Evolutionary conservation across 2,329 filamentous ascomycete genomes (phyloP), one percentile per base, ranked within the genome.

Genomic region (Pseudogymnoascus sp.): DNA sequence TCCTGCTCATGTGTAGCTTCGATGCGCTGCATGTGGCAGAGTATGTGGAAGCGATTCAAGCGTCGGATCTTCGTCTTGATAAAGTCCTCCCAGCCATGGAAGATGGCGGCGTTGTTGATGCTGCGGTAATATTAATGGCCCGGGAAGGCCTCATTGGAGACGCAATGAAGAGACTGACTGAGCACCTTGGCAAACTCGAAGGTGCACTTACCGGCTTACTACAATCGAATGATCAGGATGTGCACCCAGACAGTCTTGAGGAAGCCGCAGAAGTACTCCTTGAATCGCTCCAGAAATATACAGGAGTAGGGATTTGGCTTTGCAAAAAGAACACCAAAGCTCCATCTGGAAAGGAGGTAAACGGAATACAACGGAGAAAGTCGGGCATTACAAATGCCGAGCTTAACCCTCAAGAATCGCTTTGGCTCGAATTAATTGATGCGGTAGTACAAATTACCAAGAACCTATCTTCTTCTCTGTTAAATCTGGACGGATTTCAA

Each of bases 251-350:
- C 59, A 81, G 68, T 35, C 72, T 78, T 33, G 83, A 86, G 65
- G 84, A 88, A 66, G 84, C 89, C 0, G 85, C 88, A 0, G 84
- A 88, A 63, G 88, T 93, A 64, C 80, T 96, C 1, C 80, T 96
- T 3, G 83, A 86, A 64, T 87, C 88, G 0, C 78, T 99, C 17
- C 87, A 96, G 66, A 97, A 96, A 73, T 97, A 96, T 75, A 86
- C 88, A 1, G 88, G 92, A 67, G 91, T 99, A 1, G 95, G 96
- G 13, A 93, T 96, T 61, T 99, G 95, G 95, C 80, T 99, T 11
- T 97, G 95, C 70, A 91, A 96, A 75, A 86, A 88, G 1, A 91
- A 96, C 73, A 91, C 85, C 60, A 90, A 88, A 70, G 83, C 82
- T 0, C 75, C 79, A 5, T 38, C 33, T 28, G 59, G 33, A 4